A percentile compares a stretch with the other conserved stretches of the same genome.
phyloP scores from a whole-genome alignment of 345 rosid species.

The Heritiera fomes region DNA sequence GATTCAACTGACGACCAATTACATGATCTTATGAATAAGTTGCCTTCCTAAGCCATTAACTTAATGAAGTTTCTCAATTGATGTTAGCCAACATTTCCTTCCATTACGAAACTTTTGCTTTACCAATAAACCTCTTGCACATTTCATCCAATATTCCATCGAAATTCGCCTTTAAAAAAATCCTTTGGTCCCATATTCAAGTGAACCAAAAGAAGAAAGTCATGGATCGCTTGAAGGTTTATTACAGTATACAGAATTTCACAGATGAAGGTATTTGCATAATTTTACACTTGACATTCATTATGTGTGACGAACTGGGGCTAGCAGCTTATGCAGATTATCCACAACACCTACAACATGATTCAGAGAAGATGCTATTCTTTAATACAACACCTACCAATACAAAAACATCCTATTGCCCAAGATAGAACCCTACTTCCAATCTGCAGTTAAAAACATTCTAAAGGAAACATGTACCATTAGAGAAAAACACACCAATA shows the following conservation, averaged over 20 bases:
- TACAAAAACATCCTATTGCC: neutral
- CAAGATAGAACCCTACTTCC: neutral
- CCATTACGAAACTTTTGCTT: neutral
- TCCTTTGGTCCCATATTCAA: neutral
- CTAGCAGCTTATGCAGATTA: neutral
- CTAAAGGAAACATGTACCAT: neutral
- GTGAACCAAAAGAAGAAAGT: constrained; percentile 4
- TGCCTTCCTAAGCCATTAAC: neutral
- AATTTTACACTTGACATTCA: neutral
- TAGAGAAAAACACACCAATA: neutral
- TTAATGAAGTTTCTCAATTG: neutral
- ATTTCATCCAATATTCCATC: neutral
- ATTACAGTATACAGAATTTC: neutral
- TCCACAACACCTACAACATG: neutral
- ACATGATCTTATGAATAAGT: neutral
- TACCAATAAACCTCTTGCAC: neutral
- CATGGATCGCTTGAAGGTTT: neutral
- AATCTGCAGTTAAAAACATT: neutral
- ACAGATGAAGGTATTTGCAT: neutral
- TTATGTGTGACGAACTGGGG: neutral
- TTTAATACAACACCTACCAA: neutral
- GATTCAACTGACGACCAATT: neutral
- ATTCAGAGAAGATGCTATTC: constrained; percentile 8
- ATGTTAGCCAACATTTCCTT: neutral
- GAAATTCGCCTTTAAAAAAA: neutral